These are phyloP conservation scores for Paramecium primaurelia DNA, from an alignment of 73 alveolate genomes.

Conservation along the genomic window DNA sequence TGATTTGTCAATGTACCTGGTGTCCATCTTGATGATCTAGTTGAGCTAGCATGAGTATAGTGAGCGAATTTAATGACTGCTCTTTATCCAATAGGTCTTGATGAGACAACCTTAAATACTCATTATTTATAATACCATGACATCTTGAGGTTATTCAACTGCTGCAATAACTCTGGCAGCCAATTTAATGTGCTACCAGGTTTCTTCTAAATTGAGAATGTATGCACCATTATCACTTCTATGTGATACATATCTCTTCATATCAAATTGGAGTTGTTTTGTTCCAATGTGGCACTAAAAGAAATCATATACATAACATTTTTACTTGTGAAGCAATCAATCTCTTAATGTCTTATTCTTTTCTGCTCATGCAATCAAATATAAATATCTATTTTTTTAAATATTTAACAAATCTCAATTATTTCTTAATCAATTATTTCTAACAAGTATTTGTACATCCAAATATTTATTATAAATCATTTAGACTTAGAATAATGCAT, in stretches of 20 bases:
- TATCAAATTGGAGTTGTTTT: slow-evolving; percentile 71
- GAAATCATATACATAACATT: neutral
- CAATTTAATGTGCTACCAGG: slow-evolving; percentile 87
- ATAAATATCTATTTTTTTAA: slow-evolving; percentile 27
- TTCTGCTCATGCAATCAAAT: slow-evolving; percentile 48
- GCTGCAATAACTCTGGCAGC: slow-evolving; percentile 95
- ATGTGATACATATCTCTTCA: slow-evolving; percentile 79
- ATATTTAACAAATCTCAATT: slow-evolving; percentile 39
- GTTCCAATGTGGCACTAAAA: slow-evolving; percentile 73
- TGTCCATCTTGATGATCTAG: slow-evolving; percentile 94
- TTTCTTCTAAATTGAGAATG: slow-evolving; percentile 75
- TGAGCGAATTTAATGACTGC: slow-evolving; percentile 96
- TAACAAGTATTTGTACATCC: neutral
- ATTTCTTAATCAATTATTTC: neutral
- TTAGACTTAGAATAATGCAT: neutral
- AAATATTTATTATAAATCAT: neutral
- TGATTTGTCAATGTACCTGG: slow-evolving; percentile 94
- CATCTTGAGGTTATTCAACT: slow-evolving; percentile 80
- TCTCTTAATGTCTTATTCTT: slow-evolving; percentile 63
- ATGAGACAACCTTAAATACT: slow-evolving; percentile 64
- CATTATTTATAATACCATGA: slow-evolving; percentile 60
- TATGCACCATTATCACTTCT: slow-evolving; percentile 73
- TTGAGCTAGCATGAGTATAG: slow-evolving; percentile 83
- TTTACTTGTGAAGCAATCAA: slow-evolving; percentile 61
- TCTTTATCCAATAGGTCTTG: slow-evolving; percentile 93